Evolutionary conservation across 2,329 filamentous ascomycete species (phyloP).

Genomic region (Fusarium graminum): DNA sequence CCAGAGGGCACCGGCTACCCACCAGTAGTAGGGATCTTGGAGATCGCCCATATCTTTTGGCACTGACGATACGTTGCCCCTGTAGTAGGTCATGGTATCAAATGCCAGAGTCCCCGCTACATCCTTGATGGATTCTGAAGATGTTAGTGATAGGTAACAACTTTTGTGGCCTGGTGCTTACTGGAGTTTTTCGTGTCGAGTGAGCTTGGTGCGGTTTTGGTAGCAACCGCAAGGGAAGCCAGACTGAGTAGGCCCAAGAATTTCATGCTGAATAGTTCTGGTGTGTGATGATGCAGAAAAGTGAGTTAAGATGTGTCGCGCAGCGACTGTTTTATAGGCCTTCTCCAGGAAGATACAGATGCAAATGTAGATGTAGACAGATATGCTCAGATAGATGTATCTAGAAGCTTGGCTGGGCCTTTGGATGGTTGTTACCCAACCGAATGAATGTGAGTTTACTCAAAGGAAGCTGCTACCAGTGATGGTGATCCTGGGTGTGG

Average conservation of each 20-base stretch:
- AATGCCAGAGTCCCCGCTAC: slow-evolving; percentile 72
- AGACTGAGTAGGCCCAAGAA: slow-evolving; percentile 30
- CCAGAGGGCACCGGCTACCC: slow-evolving; percentile 74
- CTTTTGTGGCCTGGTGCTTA: slow-evolving; percentile 14
- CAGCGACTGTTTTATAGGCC: slow-evolving; percentile 15
- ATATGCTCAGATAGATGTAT: background rate
- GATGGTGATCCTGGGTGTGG: background rate
- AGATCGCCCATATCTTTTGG: slow-evolving; percentile 70
- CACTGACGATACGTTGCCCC: slow-evolving; percentile 69
- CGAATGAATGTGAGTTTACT: slow-evolving; percentile 11
- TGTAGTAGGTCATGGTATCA: slow-evolving; percentile 74
- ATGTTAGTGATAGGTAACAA: slow-evolving; percentile 17
- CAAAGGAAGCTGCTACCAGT: background rate
- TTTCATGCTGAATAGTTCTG: slow-evolving; percentile 34
- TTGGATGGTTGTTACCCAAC: background rate
- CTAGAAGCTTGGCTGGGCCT: background rate
- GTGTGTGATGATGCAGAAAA: background rate
- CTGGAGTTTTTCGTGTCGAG: slow-evolving; percentile 39
- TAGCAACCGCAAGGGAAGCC: slow-evolving; percentile 33
- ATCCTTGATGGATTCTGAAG: slow-evolving; percentile 70
- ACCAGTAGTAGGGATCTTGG: slow-evolving; percentile 76
- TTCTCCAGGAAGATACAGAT: slow-evolving; percentile 29
- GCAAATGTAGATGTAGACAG: background rate
- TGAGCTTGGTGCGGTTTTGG: slow-evolving; percentile 38
- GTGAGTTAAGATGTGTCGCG: slow-evolving; percentile 15